Conservation (phyloP, 1,139 yeast species). For the Blastobotrys elegans region DNA sequence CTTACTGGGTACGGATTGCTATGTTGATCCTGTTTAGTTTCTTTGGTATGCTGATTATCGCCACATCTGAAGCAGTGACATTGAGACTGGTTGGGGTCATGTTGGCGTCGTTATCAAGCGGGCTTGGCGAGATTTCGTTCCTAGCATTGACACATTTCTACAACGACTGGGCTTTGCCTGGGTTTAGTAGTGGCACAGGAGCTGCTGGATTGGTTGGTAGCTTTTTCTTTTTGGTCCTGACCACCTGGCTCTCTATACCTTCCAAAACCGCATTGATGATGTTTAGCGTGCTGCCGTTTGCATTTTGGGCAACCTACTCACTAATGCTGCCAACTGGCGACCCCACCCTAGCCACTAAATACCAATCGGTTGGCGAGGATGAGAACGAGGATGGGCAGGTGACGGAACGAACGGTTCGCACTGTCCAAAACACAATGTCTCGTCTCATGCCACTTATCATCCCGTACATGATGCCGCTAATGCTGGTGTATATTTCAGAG, state of each 20-base stretch:
- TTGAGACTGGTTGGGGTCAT: slow-evolving; percentile 63
- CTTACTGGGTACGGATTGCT: slow-evolving; percentile 53
- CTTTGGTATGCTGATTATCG: slow-evolving; percentile 72
- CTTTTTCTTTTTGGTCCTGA: slow-evolving; percentile 48
- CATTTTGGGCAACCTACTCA: slow-evolving; percentile 22
- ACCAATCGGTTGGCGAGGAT: not conserved
- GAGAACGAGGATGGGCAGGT: not conserved
- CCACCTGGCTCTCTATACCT: slow-evolving; percentile 48
- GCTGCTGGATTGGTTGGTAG: slow-evolving; percentile 90
- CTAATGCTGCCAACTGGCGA: slow-evolving; percentile 20
- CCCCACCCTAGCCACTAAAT: slow-evolving; percentile 10
- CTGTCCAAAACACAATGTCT: slow-evolving; percentile 31
- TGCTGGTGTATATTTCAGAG: slow-evolving; percentile 79
- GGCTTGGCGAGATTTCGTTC: slow-evolving; percentile 86
- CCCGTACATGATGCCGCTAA: slow-evolving; percentile 78
- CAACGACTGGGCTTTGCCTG: slow-evolving; percentile 58
- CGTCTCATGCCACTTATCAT: slow-evolving; percentile 48
- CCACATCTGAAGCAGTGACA: slow-evolving; percentile 38
- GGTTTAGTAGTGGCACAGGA: slow-evolving; percentile 93
- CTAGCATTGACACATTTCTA: slow-evolving; percentile 70
- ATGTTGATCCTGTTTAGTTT: slow-evolving; percentile 55
- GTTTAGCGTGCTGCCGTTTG: slow-evolving; percentile 38
- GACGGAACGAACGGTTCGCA: not conserved
- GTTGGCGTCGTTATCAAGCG: slow-evolving; percentile 79
- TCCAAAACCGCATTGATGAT: slow-evolving; percentile 43